Evolutionary conservation across 2,329 filamentous ascomycete genomes (phyloP).

Genomic region (Hymenoscyphus fraxineus): DNA sequence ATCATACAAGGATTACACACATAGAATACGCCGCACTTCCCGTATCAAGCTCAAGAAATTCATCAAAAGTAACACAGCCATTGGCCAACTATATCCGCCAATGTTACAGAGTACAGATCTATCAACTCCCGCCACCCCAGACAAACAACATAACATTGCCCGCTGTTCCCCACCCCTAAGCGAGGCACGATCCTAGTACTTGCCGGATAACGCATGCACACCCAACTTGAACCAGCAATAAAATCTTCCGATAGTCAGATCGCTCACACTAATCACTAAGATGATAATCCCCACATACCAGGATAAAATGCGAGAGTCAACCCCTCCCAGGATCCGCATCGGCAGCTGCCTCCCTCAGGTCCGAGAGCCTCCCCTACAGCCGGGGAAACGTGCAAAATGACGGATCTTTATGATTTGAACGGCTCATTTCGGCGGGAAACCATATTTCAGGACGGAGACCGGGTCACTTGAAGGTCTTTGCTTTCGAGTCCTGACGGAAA

Average conservation of each 20-base stretch:
- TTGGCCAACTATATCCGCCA: background rate
- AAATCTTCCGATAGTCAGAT: background rate
- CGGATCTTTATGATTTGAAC: background rate
- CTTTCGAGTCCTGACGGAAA: constrained; percentile 3
- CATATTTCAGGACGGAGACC: background rate
- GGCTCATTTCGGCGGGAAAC: background rate
- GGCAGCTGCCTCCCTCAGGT: background rate
- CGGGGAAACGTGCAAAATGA: background rate
- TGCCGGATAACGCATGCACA: background rate
- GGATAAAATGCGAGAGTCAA: background rate
- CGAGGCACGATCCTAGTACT: background rate
- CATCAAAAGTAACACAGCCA: background rate
- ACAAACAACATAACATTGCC: background rate
- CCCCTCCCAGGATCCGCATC: background rate
- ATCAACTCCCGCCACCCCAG: background rate
- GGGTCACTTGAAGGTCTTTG: constrained; percentile 4
- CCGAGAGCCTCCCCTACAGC: background rate
- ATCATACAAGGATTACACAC: background rate
- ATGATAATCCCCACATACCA: background rate
- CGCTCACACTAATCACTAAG: background rate
- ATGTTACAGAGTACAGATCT: background rate
- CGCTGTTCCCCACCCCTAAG: background rate
- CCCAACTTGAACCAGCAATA: background rate
- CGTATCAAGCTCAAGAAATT: background rate
- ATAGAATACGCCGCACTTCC: background rate